Percentiles rank a stretch among this genome's conserved stretches.
phyloP scores from a whole-genome alignment of 495 filamentous ascomycete species.

The Hypoxylon subgilvum region DNA sequence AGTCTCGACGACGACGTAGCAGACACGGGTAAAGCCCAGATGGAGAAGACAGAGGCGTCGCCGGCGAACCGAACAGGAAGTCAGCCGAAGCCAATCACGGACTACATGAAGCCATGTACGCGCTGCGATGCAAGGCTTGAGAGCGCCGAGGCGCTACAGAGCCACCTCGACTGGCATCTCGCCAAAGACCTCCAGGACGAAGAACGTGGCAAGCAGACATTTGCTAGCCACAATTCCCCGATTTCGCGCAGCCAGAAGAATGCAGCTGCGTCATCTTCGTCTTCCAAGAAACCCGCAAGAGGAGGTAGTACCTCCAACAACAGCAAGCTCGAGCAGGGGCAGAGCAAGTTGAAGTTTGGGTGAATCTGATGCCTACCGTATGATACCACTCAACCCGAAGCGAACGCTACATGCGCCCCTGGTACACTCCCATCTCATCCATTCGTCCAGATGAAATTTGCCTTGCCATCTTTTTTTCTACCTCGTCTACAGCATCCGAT shows the following conservation, averaged over 20 bases:
- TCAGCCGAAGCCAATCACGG: constrained; percentile 49
- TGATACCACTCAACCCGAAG: constrained; percentile 34
- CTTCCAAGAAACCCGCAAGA: constrained; percentile 41
- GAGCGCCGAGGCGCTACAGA: constrained; percentile 63
- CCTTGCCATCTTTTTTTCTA: constrained; percentile 9
- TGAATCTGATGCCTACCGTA: constrained; percentile 47
- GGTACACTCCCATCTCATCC: constrained; percentile 17
- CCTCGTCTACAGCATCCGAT: constrained; percentile 27
- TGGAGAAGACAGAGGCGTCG: constrained; percentile 23
- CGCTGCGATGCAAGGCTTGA: constrained; percentile 67
- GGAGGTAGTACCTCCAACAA: constrained; percentile 29
- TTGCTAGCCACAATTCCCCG: constrained; percentile 45
- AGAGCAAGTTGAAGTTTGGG: constrained; percentile 76
- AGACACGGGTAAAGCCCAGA: constrained; percentile 26
- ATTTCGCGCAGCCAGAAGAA: constrained; percentile 42
- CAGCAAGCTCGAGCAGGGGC: constrained; percentile 73
- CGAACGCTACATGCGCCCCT: constrained; percentile 31
- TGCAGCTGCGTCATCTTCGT: constrained; percentile 40
- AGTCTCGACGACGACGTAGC: constrained; percentile 40
- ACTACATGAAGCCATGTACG: constrained; percentile 61
- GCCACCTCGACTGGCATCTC: constrained; percentile 96
- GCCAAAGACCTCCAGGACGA: constrained; percentile 81
- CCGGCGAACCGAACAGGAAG: constrained; percentile 36
- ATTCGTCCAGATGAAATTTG: constrained; percentile 36
- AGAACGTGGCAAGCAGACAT: constrained; percentile 54